Evolutionary conservation across 1,284 basidiomycete genomes (phyloP).

Genomic region (Trametes versicolor): DNA sequence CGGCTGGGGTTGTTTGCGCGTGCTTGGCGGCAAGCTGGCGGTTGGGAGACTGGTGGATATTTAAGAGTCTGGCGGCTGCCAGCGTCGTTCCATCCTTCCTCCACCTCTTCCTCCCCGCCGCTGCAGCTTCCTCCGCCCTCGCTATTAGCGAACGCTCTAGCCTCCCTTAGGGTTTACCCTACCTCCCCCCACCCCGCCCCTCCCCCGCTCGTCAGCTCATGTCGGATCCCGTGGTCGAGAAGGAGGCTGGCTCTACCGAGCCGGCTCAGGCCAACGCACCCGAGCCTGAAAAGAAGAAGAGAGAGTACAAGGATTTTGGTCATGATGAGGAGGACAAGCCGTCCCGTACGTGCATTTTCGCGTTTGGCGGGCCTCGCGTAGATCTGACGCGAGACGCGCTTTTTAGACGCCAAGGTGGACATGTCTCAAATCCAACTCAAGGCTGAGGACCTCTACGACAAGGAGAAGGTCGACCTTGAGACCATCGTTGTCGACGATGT

Average conservation of each 20-base stretch:
- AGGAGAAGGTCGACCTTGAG: constrained; percentile 99
- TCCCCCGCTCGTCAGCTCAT: constrained; percentile 35
- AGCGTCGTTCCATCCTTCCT: constrained; percentile 37
- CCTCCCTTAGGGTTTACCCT: constrained; percentile 40
- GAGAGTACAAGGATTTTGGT: constrained; percentile 93
- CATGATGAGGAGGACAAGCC: constrained; percentile 75
- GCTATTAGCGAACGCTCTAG: constrained; percentile 36
- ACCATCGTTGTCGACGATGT: constrained; percentile 97
- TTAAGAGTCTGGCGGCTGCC: constrained; percentile 37
- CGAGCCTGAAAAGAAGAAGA: constrained; percentile 71
- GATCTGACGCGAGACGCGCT: constrained; percentile 25
- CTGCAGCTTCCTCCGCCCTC: constrained; percentile 33
- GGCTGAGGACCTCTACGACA: constrained; percentile 96
- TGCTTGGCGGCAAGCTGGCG: constrained; percentile 29
- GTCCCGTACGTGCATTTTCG: constrained; percentile 63
- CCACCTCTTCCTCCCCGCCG: constrained; percentile 38
- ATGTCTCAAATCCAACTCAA: constrained; percentile 92
- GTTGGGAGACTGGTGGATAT: constrained; percentile 32
- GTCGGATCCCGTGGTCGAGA: constrained; percentile 46
- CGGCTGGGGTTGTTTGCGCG: constrained; percentile 28
- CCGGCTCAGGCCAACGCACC: constrained; percentile 36
- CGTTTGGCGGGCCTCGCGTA: constrained; percentile 3
- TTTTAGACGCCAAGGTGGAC: constrained; percentile 84
- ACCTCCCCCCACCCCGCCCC: constrained; percentile 26
- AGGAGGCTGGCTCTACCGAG: constrained; percentile 46